Conservation (phyloP, 495 filamentous ascomycete species). For the Tricharina praecox region DNA sequence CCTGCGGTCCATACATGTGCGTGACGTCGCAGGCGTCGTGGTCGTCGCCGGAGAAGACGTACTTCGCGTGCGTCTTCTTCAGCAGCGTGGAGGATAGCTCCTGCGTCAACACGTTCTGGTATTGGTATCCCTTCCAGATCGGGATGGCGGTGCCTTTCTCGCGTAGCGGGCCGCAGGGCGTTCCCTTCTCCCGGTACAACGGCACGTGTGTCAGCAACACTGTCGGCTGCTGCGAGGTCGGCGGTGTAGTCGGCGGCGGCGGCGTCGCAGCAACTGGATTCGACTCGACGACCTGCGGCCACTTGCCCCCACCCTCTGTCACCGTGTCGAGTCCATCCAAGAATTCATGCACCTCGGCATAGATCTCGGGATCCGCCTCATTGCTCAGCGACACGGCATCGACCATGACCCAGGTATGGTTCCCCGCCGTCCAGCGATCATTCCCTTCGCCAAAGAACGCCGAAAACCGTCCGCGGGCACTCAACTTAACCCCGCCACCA, state of each 20-base stretch:
- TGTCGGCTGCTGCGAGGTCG: conserved; percentile 45
- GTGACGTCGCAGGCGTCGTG: conserved; percentile 92
- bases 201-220: conserved; percentile 84
- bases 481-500: conserved; percentile 59
- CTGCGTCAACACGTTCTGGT: conserved; percentile 78
- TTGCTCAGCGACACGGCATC: conserved; percentile 65
- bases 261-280: background rate
- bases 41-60: conserved; percentile 90
- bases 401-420: conserved; percentile 87
- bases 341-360: conserved; percentile 60
- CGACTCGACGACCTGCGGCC: background rate
- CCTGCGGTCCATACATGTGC: conserved; percentile 49
- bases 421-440: conserved; percentile 72
- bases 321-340: conserved; percentile 40
- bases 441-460: conserved; percentile 82
- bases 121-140: conserved; percentile 70
- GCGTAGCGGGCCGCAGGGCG: conserved; percentile 77
- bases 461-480: conserved; percentile 66
- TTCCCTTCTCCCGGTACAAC: conserved; percentile 60
- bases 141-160: conserved; percentile 68
- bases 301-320: conserved; percentile 24
- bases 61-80: conserved; percentile 50
- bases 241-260: background rate
- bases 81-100: conserved; percentile 56
- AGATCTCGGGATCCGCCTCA: conserved; percentile 42